Percentiles rank a stretch among this genome's conserved stretches.
These are phyloP conservation scores for Symbiotaphrina buchneri DNA, from an alignment of 495 filamentous ascomycete genomes.

Conservation along the genomic window DNA sequence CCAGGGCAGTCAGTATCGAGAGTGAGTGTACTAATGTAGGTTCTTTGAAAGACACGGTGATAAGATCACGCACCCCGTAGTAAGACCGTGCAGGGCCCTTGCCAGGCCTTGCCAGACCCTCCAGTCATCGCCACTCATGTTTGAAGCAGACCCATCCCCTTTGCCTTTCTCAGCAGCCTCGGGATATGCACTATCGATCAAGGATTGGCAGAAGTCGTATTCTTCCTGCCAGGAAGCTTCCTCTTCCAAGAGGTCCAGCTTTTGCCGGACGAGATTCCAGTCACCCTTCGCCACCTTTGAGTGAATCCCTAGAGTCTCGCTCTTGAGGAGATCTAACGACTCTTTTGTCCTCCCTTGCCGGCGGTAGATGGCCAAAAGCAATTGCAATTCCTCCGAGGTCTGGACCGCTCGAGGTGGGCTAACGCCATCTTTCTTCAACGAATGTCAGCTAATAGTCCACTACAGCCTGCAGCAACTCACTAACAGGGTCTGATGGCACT, in stretches of 20 bases:
- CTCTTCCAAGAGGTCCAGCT: slow-evolving; percentile 20
- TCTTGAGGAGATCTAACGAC: slow-evolving; percentile 25
- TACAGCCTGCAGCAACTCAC: neutral
- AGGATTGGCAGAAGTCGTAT: slow-evolving; percentile 17
- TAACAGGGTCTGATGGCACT: slow-evolving; percentile 18
- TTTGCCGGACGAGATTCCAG: slow-evolving; percentile 22
- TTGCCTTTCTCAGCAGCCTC: slow-evolving; percentile 14
- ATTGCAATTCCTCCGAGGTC: slow-evolving; percentile 26
- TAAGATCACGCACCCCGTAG: no score
- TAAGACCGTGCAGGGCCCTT: no score
- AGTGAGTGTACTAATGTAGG: no score
- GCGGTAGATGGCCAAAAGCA: slow-evolving; percentile 28
- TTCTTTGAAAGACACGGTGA: no score
- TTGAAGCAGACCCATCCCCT: slow-evolving; percentile 4
- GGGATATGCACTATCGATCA: slow-evolving; percentile 15
- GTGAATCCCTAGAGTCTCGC: slow-evolving; percentile 22
- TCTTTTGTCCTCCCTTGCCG: slow-evolving; percentile 22
- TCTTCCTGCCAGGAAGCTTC: slow-evolving; percentile 22
- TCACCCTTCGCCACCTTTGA: slow-evolving; percentile 29
- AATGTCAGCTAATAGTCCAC: neutral
- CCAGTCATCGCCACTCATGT: slow-evolving; percentile 27
- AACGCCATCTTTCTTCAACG: slow-evolving; percentile 15
- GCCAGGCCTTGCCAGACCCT: slow-evolving; percentile 25
- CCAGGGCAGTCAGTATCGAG: no score
- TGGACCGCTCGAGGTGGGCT: slow-evolving; percentile 28